phyloP scores from a whole-genome alignment of 108 stramenopile species.

The Cyclotella sp. region DNA sequence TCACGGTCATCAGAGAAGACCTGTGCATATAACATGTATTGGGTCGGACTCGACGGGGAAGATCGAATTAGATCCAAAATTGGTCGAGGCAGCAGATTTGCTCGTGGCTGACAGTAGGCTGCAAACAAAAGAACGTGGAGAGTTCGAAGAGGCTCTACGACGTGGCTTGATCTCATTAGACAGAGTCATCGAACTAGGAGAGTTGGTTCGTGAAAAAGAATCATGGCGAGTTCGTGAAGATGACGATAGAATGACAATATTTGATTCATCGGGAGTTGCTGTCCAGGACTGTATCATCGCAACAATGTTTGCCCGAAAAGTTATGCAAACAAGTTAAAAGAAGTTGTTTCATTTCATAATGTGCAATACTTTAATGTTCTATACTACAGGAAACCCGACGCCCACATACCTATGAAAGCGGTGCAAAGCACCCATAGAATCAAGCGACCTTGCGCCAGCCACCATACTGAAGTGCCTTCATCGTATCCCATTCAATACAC shows the following conservation, averaged over 20 bases:
- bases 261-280: conserved; percentile 79
- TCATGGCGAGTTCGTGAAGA: conserved; percentile 35
- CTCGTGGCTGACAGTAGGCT: conserved; percentile 63
- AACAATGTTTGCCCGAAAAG: conserved; percentile 33
- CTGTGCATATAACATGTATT: conserved; percentile 70
- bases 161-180: conserved; percentile 27
- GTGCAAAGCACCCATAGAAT: too few species aligned
- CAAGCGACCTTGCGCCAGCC: too few species aligned
- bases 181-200: conserved; percentile 59
- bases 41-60: conserved; percentile 81
- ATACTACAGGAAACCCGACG: too few species aligned
- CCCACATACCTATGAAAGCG: too few species aligned
- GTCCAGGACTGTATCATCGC: conserved; percentile 79
- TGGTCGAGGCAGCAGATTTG: conserved; percentile 60
- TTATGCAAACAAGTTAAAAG: not conserved
- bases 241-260: conserved; percentile 64
- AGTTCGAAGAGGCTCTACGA: conserved; percentile 55
- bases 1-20: conserved; percentile 14
- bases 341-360: too few species aligned
- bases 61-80: conserved; percentile 52
- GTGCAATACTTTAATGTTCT: too few species aligned
- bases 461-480: too few species aligned
- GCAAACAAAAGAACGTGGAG: conserved; percentile 65
- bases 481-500: too few species aligned
- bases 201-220: conserved; percentile 32